Conservation (phyloP, 345 rosid genomes). For the Eucalyptus curtisii region DNA sequence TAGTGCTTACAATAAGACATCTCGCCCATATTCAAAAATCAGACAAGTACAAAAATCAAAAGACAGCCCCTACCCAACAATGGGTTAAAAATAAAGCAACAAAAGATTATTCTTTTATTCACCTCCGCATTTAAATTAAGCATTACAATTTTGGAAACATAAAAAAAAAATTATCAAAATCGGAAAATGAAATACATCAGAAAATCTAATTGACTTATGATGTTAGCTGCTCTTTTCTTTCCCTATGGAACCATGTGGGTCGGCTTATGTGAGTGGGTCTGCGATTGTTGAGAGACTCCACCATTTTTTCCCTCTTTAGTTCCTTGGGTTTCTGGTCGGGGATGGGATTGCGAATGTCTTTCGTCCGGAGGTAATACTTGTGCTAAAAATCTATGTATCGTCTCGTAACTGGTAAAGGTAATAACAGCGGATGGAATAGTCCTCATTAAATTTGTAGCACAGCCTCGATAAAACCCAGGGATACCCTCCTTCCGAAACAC, state of each 20-base stretch:
- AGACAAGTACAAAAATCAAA: neutral
- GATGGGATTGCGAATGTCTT: constrained; percentile 12
- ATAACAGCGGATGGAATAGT: constrained; percentile 93
- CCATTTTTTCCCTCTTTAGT: neutral
- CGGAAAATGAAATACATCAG: neutral
- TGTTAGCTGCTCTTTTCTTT: constrained; percentile 15
- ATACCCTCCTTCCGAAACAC: constrained; percentile 63
- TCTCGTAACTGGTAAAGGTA: constrained; percentile 94
- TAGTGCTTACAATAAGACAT: neutral
- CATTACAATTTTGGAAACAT: neutral
- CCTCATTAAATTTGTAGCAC: constrained; percentile 79
- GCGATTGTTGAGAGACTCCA: constrained; percentile 3
- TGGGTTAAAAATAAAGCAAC: neutral
- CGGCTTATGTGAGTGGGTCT: constrained; percentile 17
- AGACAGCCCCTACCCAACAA: neutral
- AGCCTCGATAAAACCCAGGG: constrained; percentile 79
- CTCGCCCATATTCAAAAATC: neutral
- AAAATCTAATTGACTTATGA: neutral
- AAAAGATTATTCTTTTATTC: neutral
- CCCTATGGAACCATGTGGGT: constrained; percentile 22
- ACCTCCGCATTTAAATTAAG: neutral
- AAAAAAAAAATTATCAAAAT: neutral
- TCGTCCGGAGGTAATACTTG: constrained; percentile 26
- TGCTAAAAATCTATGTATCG: constrained; percentile 62
- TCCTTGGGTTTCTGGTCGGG: constrained; percentile 7